These are phyloP conservation scores for Eucalyptus cladocalyx DNA, from an alignment of 345 rosid species.

Conservation along the genomic window DNA sequence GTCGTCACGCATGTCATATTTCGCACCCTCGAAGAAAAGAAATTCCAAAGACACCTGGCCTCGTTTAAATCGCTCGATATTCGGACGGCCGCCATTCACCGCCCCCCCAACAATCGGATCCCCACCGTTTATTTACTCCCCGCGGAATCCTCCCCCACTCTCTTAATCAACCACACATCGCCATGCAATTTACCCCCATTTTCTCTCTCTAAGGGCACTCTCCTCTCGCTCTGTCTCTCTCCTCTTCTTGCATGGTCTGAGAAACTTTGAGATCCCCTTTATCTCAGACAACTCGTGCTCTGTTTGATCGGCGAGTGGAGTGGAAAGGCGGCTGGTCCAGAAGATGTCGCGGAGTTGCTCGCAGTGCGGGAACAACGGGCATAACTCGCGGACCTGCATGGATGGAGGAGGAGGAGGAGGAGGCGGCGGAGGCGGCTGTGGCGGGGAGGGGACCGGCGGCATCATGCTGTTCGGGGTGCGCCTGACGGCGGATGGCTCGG, in stretches of 20 bases:
- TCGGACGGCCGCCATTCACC: background rate
- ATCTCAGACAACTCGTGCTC: background rate
- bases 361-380: conserved; percentile 67
- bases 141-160: background rate
- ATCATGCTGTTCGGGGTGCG: conserved; percentile 87
- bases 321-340: background rate
- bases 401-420: conserved; percentile 4
- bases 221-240: background rate
- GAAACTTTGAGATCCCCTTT: background rate
- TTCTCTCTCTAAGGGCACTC: background rate
- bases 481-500: conserved; percentile 73
- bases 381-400: conserved; percentile 46
- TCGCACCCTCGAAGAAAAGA: background rate
- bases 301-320: background rate
- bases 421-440: background rate
- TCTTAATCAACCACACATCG: background rate
- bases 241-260: background rate
- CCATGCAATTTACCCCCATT: background rate
- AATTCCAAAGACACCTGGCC: background rate
- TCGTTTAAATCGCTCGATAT: background rate
- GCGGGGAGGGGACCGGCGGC: conserved; percentile 19
- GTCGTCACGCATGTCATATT: background rate
- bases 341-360: conserved; percentile 49
- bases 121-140: background rate
- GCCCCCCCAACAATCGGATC: background rate